A percentile compares a stretch with the other conserved stretches of the same genome.
Conservation (phyloP, 1,284 basidiomycete species). For the Pseudozyma tsukubaensis region DNA sequence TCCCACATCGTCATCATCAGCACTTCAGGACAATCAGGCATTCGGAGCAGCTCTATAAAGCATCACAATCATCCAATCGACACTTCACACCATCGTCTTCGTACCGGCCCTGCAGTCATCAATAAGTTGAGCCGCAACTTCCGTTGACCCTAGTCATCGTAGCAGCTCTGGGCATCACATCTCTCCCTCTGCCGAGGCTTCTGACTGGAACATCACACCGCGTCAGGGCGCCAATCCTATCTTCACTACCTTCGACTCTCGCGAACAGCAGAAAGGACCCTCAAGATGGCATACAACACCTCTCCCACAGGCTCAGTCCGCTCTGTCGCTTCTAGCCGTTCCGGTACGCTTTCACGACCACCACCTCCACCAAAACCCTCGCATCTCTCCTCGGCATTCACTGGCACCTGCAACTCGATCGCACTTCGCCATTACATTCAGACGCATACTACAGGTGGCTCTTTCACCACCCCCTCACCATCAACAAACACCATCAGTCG, state of each 20-base stretch:
- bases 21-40: not conserved
- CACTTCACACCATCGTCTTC: not conserved
- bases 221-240: no score
- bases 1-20: slow-evolving; percentile 1
- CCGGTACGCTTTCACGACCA: slow-evolving; percentile 41
- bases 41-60: no score
- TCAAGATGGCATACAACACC: slow-evolving; percentile 7
- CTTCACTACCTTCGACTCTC: no score
- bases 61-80: not conserved
- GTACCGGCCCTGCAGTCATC: no score
- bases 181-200: no score
- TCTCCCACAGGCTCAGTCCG: slow-evolving; percentile 27
- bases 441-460: slow-evolving; percentile 47
- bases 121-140: no score
- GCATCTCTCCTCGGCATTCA: slow-evolving; percentile 54
- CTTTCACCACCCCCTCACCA: slow-evolving; percentile 28
- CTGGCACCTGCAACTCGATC: slow-evolving; percentile 59
- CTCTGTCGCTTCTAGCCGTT: slow-evolving; percentile 25
- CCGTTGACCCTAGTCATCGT: no score
- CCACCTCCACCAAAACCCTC: slow-evolving; percentile 54
- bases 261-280: no score
- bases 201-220: not conserved
- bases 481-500: slow-evolving; percentile 33
- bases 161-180: no score
- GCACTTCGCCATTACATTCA: slow-evolving; percentile 55